Conservation (phyloP, 371 early-diverging fungal species). For the Funneliformis caledonium region DNA sequence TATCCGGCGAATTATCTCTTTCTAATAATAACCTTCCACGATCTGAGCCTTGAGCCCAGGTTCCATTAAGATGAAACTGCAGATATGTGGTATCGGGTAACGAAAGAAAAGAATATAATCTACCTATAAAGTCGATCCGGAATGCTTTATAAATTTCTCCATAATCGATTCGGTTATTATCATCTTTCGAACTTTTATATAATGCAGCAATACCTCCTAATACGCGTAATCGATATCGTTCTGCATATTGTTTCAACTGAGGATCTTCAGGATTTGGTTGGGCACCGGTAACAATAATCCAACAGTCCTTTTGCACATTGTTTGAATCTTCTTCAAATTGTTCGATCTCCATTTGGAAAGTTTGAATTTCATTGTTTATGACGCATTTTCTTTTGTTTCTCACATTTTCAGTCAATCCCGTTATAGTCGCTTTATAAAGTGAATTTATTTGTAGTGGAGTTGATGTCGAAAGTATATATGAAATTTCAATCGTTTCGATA, state of each 20-base stretch:
- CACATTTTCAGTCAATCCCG: not conserved
- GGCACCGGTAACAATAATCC: constrained; percentile 17
- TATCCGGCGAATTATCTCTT: not conserved
- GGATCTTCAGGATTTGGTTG: not conserved
- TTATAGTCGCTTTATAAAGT: constrained; percentile 17
- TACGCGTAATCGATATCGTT: constrained; percentile 34
- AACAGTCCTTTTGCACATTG: not conserved
- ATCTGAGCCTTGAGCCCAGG: constrained; percentile 47
- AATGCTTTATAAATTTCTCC: too few species aligned
- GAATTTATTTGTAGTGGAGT: not conserved
- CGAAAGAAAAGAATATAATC: constrained; percentile 44
- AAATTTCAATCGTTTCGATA: constrained; percentile 41
- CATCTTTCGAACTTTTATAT: not conserved
- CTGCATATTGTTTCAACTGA: constrained; percentile 18
- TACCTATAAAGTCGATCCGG: constrained; percentile 20
- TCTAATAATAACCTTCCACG: constrained; percentile 43
- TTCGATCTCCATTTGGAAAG: not conserved
- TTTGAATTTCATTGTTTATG: not conserved
- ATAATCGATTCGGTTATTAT: not conserved
- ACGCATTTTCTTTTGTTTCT: not conserved
- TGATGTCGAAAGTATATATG: not conserved
- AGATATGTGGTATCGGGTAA: constrained; percentile 41
- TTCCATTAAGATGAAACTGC: constrained; percentile 49
- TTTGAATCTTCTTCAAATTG: not conserved
- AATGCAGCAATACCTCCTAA: constrained; percentile 43